These are phyloP conservation scores for Ammopiptanthus mongolicus DNA, from an alignment of 306 rosid genomes.

Conservation along the genomic window DNA sequence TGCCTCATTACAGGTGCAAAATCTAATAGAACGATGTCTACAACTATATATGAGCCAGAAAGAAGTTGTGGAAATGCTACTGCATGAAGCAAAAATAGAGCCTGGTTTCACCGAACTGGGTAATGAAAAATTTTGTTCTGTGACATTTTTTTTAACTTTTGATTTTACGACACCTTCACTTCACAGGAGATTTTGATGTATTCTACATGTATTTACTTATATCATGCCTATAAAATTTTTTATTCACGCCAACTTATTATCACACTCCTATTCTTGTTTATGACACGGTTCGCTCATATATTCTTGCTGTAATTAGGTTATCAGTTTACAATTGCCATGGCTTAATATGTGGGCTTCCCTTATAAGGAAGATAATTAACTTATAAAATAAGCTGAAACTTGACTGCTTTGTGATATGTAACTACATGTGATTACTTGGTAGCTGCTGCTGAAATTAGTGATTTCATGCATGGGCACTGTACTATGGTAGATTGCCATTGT, in stretches of 20 bases:
- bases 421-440: background rate
- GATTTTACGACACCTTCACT: background rate
- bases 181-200: background rate
- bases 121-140: constrained; percentile 25
- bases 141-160: background rate
- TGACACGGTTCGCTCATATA: background rate
- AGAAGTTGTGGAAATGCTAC: constrained; percentile 71
- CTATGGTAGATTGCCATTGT: background rate
- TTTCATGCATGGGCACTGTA: background rate
- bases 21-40: constrained; percentile 86
- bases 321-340: background rate
- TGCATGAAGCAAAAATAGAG: constrained; percentile 77
- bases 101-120: constrained; percentile 93
- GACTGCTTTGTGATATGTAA: background rate
- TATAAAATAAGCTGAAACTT: background rate
- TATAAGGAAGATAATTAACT: background rate
- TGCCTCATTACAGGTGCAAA: constrained; percentile 60
- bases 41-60: constrained; percentile 86
- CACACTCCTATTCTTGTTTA: background rate
- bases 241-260: background rate
- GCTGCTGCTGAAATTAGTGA: constrained; percentile 3
- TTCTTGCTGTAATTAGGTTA: background rate
- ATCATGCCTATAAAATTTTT: background rate
- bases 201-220: background rate
- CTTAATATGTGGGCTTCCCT: background rate